Base-by-base conservation (phyloP, 495 filamentous ascomycete species). In the Apodospora peruviana region DNA sequence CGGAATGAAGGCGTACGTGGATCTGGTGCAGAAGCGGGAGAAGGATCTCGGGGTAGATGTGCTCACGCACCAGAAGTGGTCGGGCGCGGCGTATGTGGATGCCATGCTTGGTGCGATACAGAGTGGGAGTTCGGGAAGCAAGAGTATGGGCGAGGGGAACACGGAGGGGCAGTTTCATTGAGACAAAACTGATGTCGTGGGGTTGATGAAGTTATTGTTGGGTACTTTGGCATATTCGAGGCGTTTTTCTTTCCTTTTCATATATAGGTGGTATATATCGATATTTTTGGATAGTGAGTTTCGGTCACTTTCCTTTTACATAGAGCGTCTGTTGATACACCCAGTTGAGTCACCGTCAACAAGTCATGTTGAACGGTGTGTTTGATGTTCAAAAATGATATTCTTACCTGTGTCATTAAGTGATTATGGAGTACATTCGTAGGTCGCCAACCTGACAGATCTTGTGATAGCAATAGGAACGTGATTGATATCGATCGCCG, bases 31-130 rank as follows among this genome's bases (percentile, higher is more conserved):
- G 62, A 69, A 77, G 32, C 77, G 84, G 42, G 93, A 98, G 75
- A 95, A 95, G 72, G 91, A 95, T 49, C 65, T 93, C 5, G 90
- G 89, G 12, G 89, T 90, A 18, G 93, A 98, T 61, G 93, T 98
- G 14, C 74, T 98, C 48, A 98, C 91, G 25, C 93, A 98, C 66
- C 93, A 98, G 75, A 96, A 94, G 60, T 98, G 93, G 91, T 95
- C 90, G 58, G 93, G 93, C 10, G 93, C 93, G 0, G 74, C 73
- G 16, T 96, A 96, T 61, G 84, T 97, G 49, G 93, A 98, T 70
- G 91, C 90, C 2, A 93, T 98, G 27, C 58, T 98, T 25, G 91
- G 91, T 2, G 82, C 86, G 1, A 91, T 97, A 52, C 88, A 95
- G 70, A 95, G 87, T 59, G 91, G 93, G 11, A 95, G 87, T 65